Base-by-base conservation (phyloP, 192 early-diverging fungal genomes). In the Backusella australiensis region DNA sequence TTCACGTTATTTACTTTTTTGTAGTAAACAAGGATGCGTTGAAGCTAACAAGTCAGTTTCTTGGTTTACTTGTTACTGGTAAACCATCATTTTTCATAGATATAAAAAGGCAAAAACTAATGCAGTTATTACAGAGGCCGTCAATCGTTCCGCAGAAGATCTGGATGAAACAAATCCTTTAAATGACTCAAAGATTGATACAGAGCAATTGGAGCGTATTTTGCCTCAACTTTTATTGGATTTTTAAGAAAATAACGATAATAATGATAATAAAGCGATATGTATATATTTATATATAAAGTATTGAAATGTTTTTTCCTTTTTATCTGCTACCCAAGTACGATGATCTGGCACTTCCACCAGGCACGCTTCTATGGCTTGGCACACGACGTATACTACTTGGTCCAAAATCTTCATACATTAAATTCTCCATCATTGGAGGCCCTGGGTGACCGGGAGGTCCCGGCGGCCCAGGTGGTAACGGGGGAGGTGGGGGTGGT, bases 201-300 rank as follows among this genome's bases (percentile, higher is more conserved):
- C 41, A 26, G 69, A 71, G 29, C 69, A 71, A 23, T 34, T 71
- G 26, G 69, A 71, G 41, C 38, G 69, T 32, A 46, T 71, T 32
- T 71, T 71, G 34, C 69, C 69, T 6, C 69, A 71, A 46, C 69
- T 71, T 71, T 71, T 71, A 71, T 71, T 71, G 41, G 69, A 71
- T 71, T 71, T 71, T 71, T 71, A 71, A 46, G n/a, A 36, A 23
- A n/a, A 69, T 69, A 34, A 19, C 5, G 32, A 32, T 38, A 12
- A 32, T 15, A 36, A 35, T 36, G 23, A 59, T 53, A 53, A 59
- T 59, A 59, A 59, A 59, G n/a, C 2, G n/a, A 59, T 59, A 12
- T 26, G 53, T 59, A 59, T 59, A 59, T 26, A 59, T 32, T 32
- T 59, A 59, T 11, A 59, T 3, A 59, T 17, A 68, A 19, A n/a